Percentiles rank a stretch among this genome's conserved stretches.
phyloP scores from a whole-genome alignment of 192 early-diverging fungal species.

The Mortierella claussenii region DNA sequence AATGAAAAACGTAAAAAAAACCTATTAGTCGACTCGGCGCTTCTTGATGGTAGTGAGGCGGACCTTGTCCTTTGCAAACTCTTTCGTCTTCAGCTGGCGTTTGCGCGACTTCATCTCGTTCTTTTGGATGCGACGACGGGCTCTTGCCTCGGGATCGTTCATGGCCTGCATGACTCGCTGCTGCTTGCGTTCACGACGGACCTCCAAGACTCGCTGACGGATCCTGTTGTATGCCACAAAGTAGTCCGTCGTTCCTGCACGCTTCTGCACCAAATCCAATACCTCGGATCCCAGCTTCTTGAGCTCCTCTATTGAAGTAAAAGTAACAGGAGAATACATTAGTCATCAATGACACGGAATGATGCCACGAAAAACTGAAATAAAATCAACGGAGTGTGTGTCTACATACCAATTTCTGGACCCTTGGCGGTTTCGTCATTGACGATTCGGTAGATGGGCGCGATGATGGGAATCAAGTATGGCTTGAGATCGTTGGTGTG shows the following conservation, averaged over 20 bases:
- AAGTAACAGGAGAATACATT: neutral
- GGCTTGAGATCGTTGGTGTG: slow-evolving; percentile 62
- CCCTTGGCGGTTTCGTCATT: slow-evolving; percentile 78
- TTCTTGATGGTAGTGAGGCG: slow-evolving; percentile 59
- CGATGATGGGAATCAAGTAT: slow-evolving; percentile 78
- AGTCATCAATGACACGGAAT: neutral
- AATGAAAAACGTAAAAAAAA: neutral
- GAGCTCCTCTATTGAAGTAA: slow-evolving; percentile 67
- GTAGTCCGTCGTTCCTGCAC: slow-evolving; percentile 79
- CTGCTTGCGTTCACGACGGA: slow-evolving; percentile 72
- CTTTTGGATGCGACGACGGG: slow-evolving; percentile 76
- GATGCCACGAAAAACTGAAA: slow-evolving; percentile 6
- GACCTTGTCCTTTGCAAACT: slow-evolving; percentile 65
- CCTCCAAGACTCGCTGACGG: slow-evolving; percentile 68
- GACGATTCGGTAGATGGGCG: slow-evolving; percentile 83
- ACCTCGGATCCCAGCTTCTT: slow-evolving; percentile 84
- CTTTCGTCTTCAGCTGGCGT: slow-evolving; percentile 77
- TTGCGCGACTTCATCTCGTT: slow-evolving; percentile 75
- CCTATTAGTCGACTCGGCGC: slow-evolving; percentile 37
- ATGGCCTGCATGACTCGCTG: slow-evolving; percentile 71
- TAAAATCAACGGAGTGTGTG: too few species aligned
- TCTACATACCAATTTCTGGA: slow-evolving; percentile 64
- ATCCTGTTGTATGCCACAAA: slow-evolving; percentile 73
- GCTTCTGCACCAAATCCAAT: slow-evolving; percentile 76
- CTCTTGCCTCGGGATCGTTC: slow-evolving; percentile 78